A percentile compares a stretch with the other conserved stretches of the same genome.
phyloP scores from a whole-genome alignment of 2,329 filamentous ascomycete species.

The Colletotrichum tropicicola region DNA sequence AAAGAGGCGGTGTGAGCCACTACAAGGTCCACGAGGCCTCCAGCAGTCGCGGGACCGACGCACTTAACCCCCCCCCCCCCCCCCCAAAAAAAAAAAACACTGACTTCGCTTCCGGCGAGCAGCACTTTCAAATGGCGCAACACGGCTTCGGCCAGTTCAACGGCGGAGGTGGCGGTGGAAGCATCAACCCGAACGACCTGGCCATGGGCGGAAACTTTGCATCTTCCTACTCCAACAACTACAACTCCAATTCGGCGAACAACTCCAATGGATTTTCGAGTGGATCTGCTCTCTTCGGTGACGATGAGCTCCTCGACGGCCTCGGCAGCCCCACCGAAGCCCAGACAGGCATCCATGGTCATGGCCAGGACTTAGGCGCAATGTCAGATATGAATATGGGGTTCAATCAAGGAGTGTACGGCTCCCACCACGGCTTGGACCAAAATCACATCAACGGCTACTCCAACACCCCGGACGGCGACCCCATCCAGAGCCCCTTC shows the following conservation, averaged over 20 bases:
- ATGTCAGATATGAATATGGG: conserved; percentile 67
- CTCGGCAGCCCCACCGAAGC: conserved; percentile 65
- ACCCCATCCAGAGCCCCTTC: conserved; percentile 92
- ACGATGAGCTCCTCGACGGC: conserved; percentile 87
- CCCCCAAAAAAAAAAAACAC: too few species aligned
- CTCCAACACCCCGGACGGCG: conserved; percentile 90
- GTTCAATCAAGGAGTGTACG: conserved; percentile 63
- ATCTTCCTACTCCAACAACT: conserved; percentile 63
- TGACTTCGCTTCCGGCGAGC: not conserved
- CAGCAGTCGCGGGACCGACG: not conserved
- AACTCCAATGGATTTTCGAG: conserved; percentile 78
- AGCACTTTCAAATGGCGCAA: conserved; percentile 57
- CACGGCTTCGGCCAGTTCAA: conserved; percentile 67
- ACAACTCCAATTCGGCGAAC: conserved; percentile 65
- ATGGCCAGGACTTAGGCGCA: conserved; percentile 63
- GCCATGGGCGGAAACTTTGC: conserved; percentile 71
- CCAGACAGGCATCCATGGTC: conserved; percentile 60
- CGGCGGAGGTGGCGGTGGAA: conserved; percentile 55
- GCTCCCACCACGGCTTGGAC: conserved; percentile 68
- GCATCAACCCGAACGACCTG: conserved; percentile 87
- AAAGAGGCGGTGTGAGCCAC: conserved; percentile 21
- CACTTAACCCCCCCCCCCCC: not conserved
- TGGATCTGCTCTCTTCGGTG: conserved; percentile 81
- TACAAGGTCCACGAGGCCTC: conserved; percentile 1
- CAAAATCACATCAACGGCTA: conserved; percentile 80